phyloP scores from a whole-genome alignment of 345 rosid species.

The Arabis hirsuta region DNA sequence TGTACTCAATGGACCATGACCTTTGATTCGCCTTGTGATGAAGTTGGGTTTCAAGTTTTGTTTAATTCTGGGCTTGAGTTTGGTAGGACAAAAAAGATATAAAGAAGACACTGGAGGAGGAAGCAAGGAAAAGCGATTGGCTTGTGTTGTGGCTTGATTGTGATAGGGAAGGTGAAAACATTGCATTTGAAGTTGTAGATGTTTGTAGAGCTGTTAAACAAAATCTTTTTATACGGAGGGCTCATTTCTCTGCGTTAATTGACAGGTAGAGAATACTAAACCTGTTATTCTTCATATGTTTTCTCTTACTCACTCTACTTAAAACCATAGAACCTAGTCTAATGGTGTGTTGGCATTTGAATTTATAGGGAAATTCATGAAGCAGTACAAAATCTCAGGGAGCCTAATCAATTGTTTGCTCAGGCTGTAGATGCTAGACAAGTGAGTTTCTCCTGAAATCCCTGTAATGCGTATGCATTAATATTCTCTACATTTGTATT shows the following conservation, averaged over 20 bases:
- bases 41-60: constrained; percentile 12
- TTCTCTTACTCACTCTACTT: constrained; percentile 10
- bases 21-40: background rate
- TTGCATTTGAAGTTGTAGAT: constrained; percentile 88
- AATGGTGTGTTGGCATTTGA: constrained; percentile 32
- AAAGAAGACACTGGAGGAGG: constrained; percentile 91
- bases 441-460: constrained; percentile 52
- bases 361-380: constrained; percentile 83
- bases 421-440: constrained; percentile 99
- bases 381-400: constrained; percentile 83
- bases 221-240: constrained; percentile 70
- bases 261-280: constrained; percentile 60
- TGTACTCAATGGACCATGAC: background rate
- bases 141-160: constrained; percentile 97
- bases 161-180: constrained; percentile 97
- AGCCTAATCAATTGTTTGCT: constrained; percentile 84
- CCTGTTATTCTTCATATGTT: background rate
- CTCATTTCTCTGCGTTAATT: constrained; percentile 91
- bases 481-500: background rate
- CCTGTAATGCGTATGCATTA: constrained; percentile 17
- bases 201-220: constrained; percentile 65
- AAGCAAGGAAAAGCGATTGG: constrained; percentile 92
- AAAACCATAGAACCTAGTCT: constrained; percentile 14
- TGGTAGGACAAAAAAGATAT: constrained; percentile 82
- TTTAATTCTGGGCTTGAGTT: constrained; percentile 24